A percentile compares a stretch with the other conserved stretches of the same genome.
phyloP scores from a whole-genome alignment of 768 basidiomycete genomes.

The Mrakia blollopis region DNA sequence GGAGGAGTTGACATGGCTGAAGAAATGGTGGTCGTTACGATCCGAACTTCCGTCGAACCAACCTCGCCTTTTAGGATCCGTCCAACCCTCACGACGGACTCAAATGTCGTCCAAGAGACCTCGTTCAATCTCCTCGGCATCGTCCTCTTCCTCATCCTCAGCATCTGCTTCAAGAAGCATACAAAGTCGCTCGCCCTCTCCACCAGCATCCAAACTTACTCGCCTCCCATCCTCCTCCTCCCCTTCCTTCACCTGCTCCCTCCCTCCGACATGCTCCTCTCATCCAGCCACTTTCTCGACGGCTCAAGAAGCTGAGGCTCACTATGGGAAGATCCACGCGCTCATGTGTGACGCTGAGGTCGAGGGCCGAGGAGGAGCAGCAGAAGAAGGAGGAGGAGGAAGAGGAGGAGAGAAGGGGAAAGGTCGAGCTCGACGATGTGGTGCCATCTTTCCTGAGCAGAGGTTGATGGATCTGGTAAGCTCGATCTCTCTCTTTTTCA shows the following conservation, averaged over 20 bases:
- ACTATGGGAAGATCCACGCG: conserved; percentile 5
- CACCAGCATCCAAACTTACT: background rate
- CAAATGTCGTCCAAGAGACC: background rate
- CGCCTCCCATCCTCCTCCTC: background rate
- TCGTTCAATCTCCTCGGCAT: background rate
- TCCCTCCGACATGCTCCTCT: conserved; percentile 13
- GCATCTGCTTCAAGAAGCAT: background rate
- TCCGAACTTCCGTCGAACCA: too few relatives aligned
- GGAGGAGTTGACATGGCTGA: background rate
- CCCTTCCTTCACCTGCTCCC: conserved; percentile 12
- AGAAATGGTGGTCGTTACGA: background rate
- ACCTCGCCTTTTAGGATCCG: background rate
- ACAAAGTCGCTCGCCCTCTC: background rate
- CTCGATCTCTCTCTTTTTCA: background rate
- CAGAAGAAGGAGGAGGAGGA: conserved; percentile 6
- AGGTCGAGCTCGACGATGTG: background rate
- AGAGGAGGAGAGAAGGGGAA: conserved; percentile 14
- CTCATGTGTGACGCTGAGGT: conserved; percentile 11
- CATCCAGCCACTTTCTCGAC: conserved; percentile 8
- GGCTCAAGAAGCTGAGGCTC: background rate
- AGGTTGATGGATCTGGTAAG: conserved; percentile 20
- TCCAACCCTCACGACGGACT: background rate
- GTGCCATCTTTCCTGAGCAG: conserved; percentile 14
- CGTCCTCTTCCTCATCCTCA: background rate
- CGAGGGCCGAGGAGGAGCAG: background rate